Evolutionary conservation across 2,329 filamentous ascomycete species (phyloP).

Genomic region (Aspergillus sp.): DNA sequence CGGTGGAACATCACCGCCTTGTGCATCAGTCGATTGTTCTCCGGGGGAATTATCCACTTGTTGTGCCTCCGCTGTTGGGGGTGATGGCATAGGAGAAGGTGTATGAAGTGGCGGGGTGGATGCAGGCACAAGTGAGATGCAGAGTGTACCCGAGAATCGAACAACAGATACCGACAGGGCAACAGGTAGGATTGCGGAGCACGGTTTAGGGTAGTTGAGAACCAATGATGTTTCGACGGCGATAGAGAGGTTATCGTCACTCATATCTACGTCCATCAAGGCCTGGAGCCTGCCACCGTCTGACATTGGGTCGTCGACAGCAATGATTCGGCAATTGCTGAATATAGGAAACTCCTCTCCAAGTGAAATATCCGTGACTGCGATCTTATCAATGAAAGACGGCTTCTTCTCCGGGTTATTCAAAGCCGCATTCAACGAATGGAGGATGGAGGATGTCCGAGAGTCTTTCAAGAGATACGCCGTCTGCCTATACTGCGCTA

Average conservation of each 20-base stretch:
- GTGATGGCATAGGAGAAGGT: slow-evolving; percentile 32
- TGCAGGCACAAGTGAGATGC: slow-evolving; percentile 85
- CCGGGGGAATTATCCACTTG: not conserved
- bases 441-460: slow-evolving; percentile 64
- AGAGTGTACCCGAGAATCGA: slow-evolving; percentile 90
- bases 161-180: slow-evolving; percentile 89
- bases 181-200: slow-evolving; percentile 86
- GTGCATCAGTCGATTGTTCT: slow-evolving; percentile 11
- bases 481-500: slow-evolving; percentile 90
- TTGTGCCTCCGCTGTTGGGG: slow-evolving; percentile 23
- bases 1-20: slow-evolving; percentile 14
- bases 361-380: slow-evolving; percentile 87
- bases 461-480: slow-evolving; percentile 78
- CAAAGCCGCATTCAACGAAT: slow-evolving; percentile 77
- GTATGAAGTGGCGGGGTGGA: slow-evolving; percentile 39
- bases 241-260: slow-evolving; percentile 86
- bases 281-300: slow-evolving; percentile 82
- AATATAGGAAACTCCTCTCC: slow-evolving; percentile 99
- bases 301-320: slow-evolving; percentile 60
- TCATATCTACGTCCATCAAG: slow-evolving; percentile 93
- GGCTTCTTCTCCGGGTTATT: slow-evolving; percentile 86
- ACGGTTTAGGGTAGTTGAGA: slow-evolving; percentile 89
- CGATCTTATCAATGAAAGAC: slow-evolving; percentile 89
- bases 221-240: slow-evolving; percentile 92
- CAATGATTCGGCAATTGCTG: slow-evolving; percentile 95